Percentiles rank a stretch among this genome's conserved stretches.
phyloP scores from a whole-genome alignment of 2,329 filamentous ascomycete genomes.

The Calonectria multiphialidica region DNA sequence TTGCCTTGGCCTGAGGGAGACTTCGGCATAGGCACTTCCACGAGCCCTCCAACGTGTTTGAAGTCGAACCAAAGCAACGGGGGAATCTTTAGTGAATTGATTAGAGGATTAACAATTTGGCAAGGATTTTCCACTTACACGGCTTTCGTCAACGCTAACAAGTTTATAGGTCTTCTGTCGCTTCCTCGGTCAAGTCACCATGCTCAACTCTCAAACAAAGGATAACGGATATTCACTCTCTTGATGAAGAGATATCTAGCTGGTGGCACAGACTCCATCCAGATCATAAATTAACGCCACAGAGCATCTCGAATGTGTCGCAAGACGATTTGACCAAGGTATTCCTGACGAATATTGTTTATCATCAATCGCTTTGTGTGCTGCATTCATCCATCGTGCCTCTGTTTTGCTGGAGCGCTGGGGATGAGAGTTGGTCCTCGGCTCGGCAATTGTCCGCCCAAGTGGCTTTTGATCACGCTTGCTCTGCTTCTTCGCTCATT shows the following conservation, averaged over 20 bases:
- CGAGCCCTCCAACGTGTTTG: not conserved
- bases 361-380: slow-evolving; percentile 35
- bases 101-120: slow-evolving; percentile 26
- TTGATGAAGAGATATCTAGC: slow-evolving; percentile 18
- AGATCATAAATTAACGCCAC: slow-evolving; percentile 5
- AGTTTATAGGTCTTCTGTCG: slow-evolving; percentile 12
- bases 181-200: slow-evolving; percentile 6
- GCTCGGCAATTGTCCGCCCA: slow-evolving; percentile 38
- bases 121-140: not conserved
- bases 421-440: slow-evolving; percentile 17
- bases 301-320: not conserved
- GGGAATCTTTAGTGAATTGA: slow-evolving; percentile 20
- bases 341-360: slow-evolving; percentile 24
- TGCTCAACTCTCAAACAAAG: not conserved
- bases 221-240: slow-evolving; percentile 8
- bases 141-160: not conserved
- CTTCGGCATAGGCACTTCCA: not conserved
- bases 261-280: slow-evolving; percentile 20
- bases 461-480: slow-evolving; percentile 35
- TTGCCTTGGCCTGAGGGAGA: slow-evolving; percentile 23
- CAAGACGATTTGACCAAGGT: slow-evolving; percentile 5
- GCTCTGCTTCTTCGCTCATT: slow-evolving; percentile 26
- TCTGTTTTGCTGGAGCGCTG: slow-evolving; percentile 32
- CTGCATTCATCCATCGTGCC: slow-evolving; percentile 39
- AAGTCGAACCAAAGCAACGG: not conserved